Evolutionary conservation across 2,329 filamentous ascomycete genomes (phyloP).

Genomic region (Arachnomyces sp.): DNA sequence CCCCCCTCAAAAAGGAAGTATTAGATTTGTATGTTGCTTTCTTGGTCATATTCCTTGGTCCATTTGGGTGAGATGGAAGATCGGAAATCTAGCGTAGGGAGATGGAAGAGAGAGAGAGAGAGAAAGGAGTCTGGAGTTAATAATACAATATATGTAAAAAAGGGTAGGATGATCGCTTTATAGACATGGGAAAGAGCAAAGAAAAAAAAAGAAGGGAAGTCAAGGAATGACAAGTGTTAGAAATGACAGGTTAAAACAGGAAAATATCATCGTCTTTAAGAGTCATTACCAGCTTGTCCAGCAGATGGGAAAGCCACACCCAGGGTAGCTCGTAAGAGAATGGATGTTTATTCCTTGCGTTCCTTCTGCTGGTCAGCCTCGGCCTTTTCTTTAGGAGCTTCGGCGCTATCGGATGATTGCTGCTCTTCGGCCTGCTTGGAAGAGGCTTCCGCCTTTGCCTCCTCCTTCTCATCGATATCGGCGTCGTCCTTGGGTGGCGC

Average conservation of each 20-base stretch:
- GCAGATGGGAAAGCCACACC: too few species aligned
- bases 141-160: too few species aligned
- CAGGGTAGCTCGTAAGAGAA: conserved; percentile 11
- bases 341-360: conserved; percentile 18
- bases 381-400: conserved; percentile 30
- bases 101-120: conserved; percentile 10
- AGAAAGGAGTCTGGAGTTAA: background rate
- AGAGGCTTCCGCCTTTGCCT: conserved; percentile 33
- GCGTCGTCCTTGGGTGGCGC: conserved; percentile 75
- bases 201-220: conserved; percentile 6
- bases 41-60: too few species aligned
- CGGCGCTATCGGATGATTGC: conserved; percentile 40
- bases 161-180: too few species aligned
- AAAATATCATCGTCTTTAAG: conserved; percentile 7
- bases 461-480: conserved; percentile 88
- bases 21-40: too few species aligned
- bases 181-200: conserved; percentile 1
- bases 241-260: conserved; percentile 13
- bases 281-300: too few species aligned
- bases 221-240: background rate
- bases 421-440: conserved; percentile 51
- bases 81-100: conserved; percentile 6
- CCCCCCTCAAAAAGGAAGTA: too few species aligned
- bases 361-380: conserved; percentile 20
- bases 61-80: too few species aligned